Evolutionary conservation across 306 rosid genomes (phyloP).

Genomic region (barrel medic (Medicago truncatula)): DNA sequence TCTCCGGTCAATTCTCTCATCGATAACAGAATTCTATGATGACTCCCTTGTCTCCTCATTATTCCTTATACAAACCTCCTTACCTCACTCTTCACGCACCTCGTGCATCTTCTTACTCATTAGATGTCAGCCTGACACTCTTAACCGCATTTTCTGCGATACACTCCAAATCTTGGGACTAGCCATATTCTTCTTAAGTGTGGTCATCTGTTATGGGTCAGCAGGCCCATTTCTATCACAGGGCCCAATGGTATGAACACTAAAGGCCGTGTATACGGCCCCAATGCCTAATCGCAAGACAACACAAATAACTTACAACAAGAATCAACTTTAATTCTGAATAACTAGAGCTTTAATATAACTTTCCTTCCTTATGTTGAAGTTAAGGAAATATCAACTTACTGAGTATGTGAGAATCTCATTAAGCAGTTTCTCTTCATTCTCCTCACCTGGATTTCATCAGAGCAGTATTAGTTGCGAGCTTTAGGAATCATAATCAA

Average conservation of each 20-base stretch:
- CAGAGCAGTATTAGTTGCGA: conserved; percentile 41
- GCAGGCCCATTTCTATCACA: neutral
- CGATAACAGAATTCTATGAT: neutral
- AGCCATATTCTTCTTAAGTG: neutral
- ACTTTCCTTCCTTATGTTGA: neutral
- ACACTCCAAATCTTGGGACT: neutral
- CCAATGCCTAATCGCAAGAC: neutral
- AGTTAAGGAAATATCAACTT: conserved; percentile 51
- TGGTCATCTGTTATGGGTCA: neutral
- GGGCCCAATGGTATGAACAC: conserved; percentile 1
- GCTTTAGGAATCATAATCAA: conserved; percentile 21
- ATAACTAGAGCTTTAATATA: conserved; percentile 8
- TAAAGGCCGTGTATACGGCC: neutral
- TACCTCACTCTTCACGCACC: neutral
- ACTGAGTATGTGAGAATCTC: conserved; percentile 79
- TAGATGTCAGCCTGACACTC: neutral
- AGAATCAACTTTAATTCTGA: conserved; percentile 7
- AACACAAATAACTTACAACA: neutral
- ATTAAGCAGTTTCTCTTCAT: conserved; percentile 66
- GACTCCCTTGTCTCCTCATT: neutral
- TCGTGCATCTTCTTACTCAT: neutral
- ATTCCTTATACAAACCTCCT: neutral
- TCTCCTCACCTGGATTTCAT: conserved; percentile 79
- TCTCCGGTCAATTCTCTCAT: neutral
- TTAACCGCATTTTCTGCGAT: neutral